Base-by-base conservation (phyloP, 23 red algal genomes). In the Cyanidioschyzon merolae region DNA sequence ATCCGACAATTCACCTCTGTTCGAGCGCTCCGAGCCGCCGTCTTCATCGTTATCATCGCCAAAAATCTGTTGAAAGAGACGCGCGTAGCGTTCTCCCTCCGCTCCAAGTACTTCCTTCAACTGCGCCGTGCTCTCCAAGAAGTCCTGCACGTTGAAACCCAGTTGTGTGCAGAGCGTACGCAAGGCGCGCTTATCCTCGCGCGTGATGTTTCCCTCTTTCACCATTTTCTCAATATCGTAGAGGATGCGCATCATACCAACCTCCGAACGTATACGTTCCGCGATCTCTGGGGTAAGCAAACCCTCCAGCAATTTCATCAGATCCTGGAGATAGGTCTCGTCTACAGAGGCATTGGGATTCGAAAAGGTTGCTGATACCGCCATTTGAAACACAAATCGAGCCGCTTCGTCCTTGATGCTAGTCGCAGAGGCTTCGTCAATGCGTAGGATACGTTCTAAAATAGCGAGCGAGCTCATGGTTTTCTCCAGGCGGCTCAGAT, bases 241-340 rank as follows among this genome's bases (percentile, higher is more conserved):
- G 34, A 81, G 59, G 2, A 81, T 71, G 39, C 78, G 59, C 78
- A 81, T 81, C 32, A 81, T 71, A 40, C 78, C 78, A 0, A 81
- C 78, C 34, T 81, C 78, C 12, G 78, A 81, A 16, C 40, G 54
- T 1, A 81, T 71, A 7, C 30, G 58, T 34, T 81, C 78, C 3
- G 78, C 78, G 34, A 39, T 57, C n/a, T 81, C 78, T 25, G 59
- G 40, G 16, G 59, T 71, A 15, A 81, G 40, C 41, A 81, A 59
- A 27, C 29, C 29, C 7, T 35, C 32, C n/a, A 71, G 63, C 3
- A 71, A 7, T 7, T 71, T 71, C n/a, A 35, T 71, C 16, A 71
- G 63, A 7, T 25, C 63, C 63, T 35, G 7, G 63, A 71, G 63
- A 32, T 71, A 71, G 63, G 63, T 35, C 29, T 71, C 63, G 63